Evolutionary conservation across 2,329 filamentous ascomycete species (phyloP).

Genomic region (Pseudogymnoascus sp.): DNA sequence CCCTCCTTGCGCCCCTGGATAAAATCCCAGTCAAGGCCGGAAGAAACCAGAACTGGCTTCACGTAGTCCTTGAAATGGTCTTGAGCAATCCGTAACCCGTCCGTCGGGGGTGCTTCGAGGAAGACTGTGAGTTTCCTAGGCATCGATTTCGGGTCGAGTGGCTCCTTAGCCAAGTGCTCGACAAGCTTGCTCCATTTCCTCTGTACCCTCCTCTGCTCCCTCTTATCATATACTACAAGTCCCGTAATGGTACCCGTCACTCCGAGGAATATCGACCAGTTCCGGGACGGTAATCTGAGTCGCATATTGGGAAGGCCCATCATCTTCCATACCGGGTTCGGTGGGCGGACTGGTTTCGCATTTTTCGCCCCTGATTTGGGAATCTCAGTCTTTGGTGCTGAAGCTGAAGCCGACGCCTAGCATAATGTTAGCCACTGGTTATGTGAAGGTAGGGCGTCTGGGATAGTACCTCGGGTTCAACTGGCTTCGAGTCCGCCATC

Average conservation of each 20-base stretch:
- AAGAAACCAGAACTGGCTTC: constrained; percentile 84
- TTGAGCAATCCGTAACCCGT: constrained; percentile 75
- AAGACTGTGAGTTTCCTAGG: constrained; percentile 82
- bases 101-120: constrained; percentile 76
- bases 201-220: constrained; percentile 78
- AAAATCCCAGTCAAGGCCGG: constrained; percentile 92
- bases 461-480: constrained; percentile 17
- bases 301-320: constrained; percentile 81
- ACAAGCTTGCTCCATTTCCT: constrained; percentile 82
- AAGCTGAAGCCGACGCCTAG: constrained; percentile 28
- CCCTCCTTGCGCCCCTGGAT: constrained; percentile 87
- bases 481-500: constrained; percentile 19
- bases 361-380: constrained; percentile 28
- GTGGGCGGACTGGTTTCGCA: constrained; percentile 40
- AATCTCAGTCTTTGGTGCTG: constrained; percentile 30
- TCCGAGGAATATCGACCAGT: constrained; percentile 93
- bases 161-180: constrained; percentile 72
- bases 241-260: constrained; percentile 70
- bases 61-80: constrained; percentile 96
- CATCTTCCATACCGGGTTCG: constrained; percentile 69
- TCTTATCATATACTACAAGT: constrained; percentile 84
- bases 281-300: constrained; percentile 81
- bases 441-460: not conserved
- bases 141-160: constrained; percentile 63
- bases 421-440: constrained; percentile 2